phyloP scores from a whole-genome alignment of 129 eudicot species.

The Erigeron canadensis region DNA sequence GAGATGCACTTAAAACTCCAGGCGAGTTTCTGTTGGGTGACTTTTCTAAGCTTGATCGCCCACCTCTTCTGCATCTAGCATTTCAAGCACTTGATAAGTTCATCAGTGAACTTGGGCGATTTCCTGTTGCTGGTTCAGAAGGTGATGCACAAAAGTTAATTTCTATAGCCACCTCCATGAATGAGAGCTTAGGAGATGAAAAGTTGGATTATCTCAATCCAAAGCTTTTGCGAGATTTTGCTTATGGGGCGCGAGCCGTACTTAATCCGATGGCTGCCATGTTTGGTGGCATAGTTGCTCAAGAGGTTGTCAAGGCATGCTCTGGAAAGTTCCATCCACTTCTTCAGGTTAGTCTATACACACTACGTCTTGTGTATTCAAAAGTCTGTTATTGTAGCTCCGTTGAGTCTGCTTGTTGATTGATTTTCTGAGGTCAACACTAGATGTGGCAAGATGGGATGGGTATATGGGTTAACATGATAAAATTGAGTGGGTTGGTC shows the following conservation, averaged over 20 bases:
- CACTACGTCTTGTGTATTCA: neutral
- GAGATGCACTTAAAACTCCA: slow-evolving; percentile 66
- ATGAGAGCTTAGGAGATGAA: slow-evolving; percentile 52
- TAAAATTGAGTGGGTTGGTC: neutral
- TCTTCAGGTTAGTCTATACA: slow-evolving; percentile 54
- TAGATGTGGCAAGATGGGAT: neutral
- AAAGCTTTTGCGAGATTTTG: slow-evolving; percentile 67
- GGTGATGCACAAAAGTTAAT: slow-evolving; percentile 75
- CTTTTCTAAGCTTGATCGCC: slow-evolving; percentile 89
- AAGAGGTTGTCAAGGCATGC: slow-evolving; percentile 94
- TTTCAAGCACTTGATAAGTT: slow-evolving; percentile 86
- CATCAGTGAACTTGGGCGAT: slow-evolving; percentile 49
- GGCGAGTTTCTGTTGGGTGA: too few species aligned
- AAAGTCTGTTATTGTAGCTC: neutral
- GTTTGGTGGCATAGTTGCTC: slow-evolving; percentile 97
- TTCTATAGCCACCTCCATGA: slow-evolving; percentile 52
- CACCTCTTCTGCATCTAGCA: slow-evolving; percentile 88
- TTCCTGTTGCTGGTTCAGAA: slow-evolving; percentile 78
- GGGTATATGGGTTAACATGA: neutral
- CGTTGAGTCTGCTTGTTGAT: too few species aligned
- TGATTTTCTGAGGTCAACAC: too few species aligned
- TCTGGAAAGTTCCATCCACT: slow-evolving; percentile 97
- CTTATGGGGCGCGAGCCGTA: slow-evolving; percentile 85
- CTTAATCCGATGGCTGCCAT: slow-evolving; percentile 97
- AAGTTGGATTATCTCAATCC: slow-evolving; percentile 69